Evolutionary conservation across 2,329 filamentous ascomycete species (phyloP), one percentile per base, ranked within the genome.

Genomic region (Fusarium paranaense): DNA sequence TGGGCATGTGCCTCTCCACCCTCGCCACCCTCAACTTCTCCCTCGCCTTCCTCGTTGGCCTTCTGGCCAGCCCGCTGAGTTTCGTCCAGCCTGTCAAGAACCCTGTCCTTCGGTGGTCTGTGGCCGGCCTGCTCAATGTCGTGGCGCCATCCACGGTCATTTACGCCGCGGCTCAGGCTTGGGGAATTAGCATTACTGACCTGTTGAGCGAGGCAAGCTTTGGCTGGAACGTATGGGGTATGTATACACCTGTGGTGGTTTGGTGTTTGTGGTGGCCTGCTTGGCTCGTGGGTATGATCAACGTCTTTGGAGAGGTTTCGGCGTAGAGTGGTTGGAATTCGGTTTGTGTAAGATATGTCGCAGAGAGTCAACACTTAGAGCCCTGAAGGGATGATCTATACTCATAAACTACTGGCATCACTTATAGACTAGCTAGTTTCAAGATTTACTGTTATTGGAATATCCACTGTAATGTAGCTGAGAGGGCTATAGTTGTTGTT

Each of bases 241-340:
- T 97, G 88, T 97, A 95, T 86, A 97, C 95, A 2, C 92, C 94
- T 69, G 91, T 98, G 20, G 90, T 97, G 13, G 89, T 98, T n/a
- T 98, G 95, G 94, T 93, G 95, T 80, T 91, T 98, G 50, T 98
- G 95, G 95, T 97, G 95, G 93, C 95, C 95, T 1, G 95, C 94
- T 9, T 98, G 95, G 95, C 82, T 97, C 40, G 89, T 91, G 8
- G 93, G 89, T 2, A 85, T 86, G 67, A 81, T 91, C 7, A 84
- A 89, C 27, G 85, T 91, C 52, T 82, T 90, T 64, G 88, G 88
- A 6, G 73, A 70, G 47, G 69, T 73, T 58, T 71, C 76, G 18
- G 64, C 59, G 32, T 79, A 73, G 47, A 56, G 35, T 18, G 65
- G 56, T 27, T 14, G 11, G 52, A 35, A 22, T 4, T 27, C 42